Evolutionary conservation across 495 filamentous ascomycete genomes (phyloP).

Genomic region (Penicillium atrosanguineum): DNA sequence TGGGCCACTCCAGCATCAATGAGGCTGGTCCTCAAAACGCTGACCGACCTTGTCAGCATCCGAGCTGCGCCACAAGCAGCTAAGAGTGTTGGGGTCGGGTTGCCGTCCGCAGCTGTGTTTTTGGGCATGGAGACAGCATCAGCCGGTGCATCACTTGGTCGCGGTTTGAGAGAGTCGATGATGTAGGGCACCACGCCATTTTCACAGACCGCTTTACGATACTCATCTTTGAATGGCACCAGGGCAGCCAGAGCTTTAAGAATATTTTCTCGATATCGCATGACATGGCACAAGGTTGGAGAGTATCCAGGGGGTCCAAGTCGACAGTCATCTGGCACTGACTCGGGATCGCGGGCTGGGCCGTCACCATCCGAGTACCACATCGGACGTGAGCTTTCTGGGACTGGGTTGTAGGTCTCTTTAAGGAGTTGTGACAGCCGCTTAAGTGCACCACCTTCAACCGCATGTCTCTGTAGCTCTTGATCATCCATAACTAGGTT

Average conservation of each 20-base stretch:
- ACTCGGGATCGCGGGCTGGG: constrained; percentile 19
- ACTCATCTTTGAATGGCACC: constrained; percentile 77
- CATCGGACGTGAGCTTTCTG: constrained; percentile 34
- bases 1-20: constrained; percentile 80
- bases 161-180: constrained; percentile 74
- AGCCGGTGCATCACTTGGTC: constrained; percentile 33
- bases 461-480: constrained; percentile 75
- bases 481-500: constrained; percentile 73
- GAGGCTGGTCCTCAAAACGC: constrained; percentile 76
- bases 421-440: constrained; percentile 75
- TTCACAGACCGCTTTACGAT: constrained; percentile 79
- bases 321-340: constrained; percentile 27
- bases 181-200: constrained; percentile 76
- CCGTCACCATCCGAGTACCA: constrained; percentile 39
- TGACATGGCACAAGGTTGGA: constrained; percentile 64
- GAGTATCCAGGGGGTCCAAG: constrained; percentile 63
- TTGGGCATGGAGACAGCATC: constrained; percentile 31
- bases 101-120: constrained; percentile 43
- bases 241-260: constrained; percentile 76
- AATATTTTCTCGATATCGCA: constrained; percentile 74
- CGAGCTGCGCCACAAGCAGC: constrained; percentile 80
- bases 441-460: constrained; percentile 73
- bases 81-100: constrained; percentile 65
- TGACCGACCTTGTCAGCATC: constrained; percentile 78
- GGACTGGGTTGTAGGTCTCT: constrained; percentile 54